Evolutionary conservation across 169 alveolate species (phyloP), one percentile per base, ranked within the genome.

Genomic region (Theileria parva): DNA sequence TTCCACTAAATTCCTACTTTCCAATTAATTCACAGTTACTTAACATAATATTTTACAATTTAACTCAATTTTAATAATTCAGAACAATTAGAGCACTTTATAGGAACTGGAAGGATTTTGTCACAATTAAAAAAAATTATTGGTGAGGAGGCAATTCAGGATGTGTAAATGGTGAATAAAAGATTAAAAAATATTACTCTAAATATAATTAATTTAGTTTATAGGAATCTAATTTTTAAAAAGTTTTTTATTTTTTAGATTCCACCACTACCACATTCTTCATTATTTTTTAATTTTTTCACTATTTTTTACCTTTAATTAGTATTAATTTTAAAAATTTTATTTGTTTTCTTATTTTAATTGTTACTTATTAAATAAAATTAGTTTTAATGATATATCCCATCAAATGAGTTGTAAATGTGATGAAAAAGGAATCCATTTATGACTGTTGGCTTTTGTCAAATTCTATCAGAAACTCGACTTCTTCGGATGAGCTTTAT

Each of bases 401-500:
- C 53, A 44, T 44, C 8, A 44, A 44, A 57, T 57, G 37, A 19
- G 28, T 17, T 57, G 28, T 57, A 57, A 6, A 13, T 57, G 66
- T 57, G 30, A 21, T 57, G 66, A 57, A 44, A 13, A 44, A 44
- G 53, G 53, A 44, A 15, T 4, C 17, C 8, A 21, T 39, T 39
- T 17, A 71, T 21, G 77, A 67, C 63, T 87, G 92, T 71, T 61
- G 86, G 80, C 87, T 90, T 39, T 81, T 90, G 3, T 88, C 94
- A 32, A 86, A 92, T 86, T 72, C 85, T 51, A 74, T 91, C 44
- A 51, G 90, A 50, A 89, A 83, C 61, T 79, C 70, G 34, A 80
- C 79, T 69, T 78, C 87, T 57, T 78, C 92, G 61, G 94, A 90
- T 70, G 88, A 90, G 74, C 78, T 81, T 50, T 86, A 90, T 75